Base-by-base conservation (phyloP, 1,139 yeast species). In the Sugiyamaella grinbergsii region DNA sequence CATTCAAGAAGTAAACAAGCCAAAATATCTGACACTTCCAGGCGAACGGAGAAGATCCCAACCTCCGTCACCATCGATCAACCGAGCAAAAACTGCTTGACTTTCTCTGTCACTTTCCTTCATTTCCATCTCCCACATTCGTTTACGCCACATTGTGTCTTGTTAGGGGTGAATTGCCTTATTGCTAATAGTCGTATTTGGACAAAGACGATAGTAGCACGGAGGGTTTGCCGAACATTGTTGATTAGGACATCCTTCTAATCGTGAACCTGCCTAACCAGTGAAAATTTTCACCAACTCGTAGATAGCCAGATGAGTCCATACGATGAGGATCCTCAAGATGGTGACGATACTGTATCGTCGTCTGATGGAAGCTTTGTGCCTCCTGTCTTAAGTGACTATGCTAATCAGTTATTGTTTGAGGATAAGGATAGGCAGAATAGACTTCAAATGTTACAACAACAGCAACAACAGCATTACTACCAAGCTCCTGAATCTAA, bases 351-450 rank as follows among this genome's bases (percentile, higher is more conserved):
- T 50, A 58, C 64, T 1, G 50, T 58, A 15, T 62, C 67, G 2
- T 60, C 66, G 10, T 61, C 59, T 34, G 86, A 80, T 57, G 76
- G 72, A 53, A 76, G 80, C 20, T 76, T 78, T 54, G 72, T 78
- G 52, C 87, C 88, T 0, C 89, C 89, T 1, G 81, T 81, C 11
- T 71, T 83, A 56, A 82, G 87, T 62, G 77, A 83, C 10, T 82
- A 82, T 56, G 78, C 77, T 0, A 63, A 73, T 53, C 74, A 74
- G 15, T 55, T 76, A 4, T 58, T 76, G 31, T 69, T 71, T 18
- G 71, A 68, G 63, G 52, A 52, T 19, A 38, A 38, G 10, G 49
- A 43, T n/a, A 24, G 34, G 36, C 32, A 34, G 22, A 37, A 22
- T 11, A 4, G 47, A 16, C n/a, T 43, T 19, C 41, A 43, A 13